These are phyloP conservation scores for Psilocybe sp. DNA, from an alignment of 768 basidiomycete genomes.

Conservation along the genomic window DNA sequence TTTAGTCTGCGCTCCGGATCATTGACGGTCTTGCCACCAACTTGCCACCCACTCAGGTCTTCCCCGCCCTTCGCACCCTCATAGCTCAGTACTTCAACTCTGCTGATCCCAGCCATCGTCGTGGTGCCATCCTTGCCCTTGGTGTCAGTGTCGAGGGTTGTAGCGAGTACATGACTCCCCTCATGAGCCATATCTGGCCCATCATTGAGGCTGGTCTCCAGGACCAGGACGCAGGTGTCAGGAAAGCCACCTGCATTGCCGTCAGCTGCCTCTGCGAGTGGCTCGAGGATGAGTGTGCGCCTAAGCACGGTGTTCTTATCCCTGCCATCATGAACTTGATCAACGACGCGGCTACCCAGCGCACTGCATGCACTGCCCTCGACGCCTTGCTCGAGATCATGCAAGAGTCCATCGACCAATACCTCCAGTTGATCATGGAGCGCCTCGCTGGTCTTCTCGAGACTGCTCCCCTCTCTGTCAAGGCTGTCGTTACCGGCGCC, in stretches of 20 bases:
- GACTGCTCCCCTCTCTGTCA: slow-evolving; percentile 81
- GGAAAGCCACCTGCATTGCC: slow-evolving; percentile 94
- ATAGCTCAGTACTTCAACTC: slow-evolving; percentile 86
- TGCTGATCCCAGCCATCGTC: slow-evolving; percentile 72
- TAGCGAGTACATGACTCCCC: slow-evolving; percentile 94
- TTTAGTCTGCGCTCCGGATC: slow-evolving; percentile 87
- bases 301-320: slow-evolving; percentile 79
- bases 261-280: slow-evolving; percentile 97
- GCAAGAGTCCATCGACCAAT: slow-evolving; percentile 85
- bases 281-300: slow-evolving; percentile 89
- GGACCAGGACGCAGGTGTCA: slow-evolving; percentile 80
- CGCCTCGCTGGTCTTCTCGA: slow-evolving; percentile 85
- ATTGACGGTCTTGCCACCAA: slow-evolving; percentile 91
- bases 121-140: slow-evolving; percentile 92
- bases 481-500: slow-evolving; percentile 94
- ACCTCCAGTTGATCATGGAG: slow-evolving; percentile 93
- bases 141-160: slow-evolving; percentile 97
- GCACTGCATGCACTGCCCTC: slow-evolving; percentile 93
- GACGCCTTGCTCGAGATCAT: slow-evolving; percentile 95
- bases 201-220: slow-evolving; percentile 85
- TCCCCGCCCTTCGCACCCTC: slow-evolving; percentile 83
- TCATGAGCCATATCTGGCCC: slow-evolving; percentile 92
- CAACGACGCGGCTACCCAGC: slow-evolving; percentile 82
- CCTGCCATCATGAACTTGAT: slow-evolving; percentile 94
- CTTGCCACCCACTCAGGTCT: slow-evolving; percentile 92